Percentiles rank a stretch among this genome's conserved stretches.
phyloP scores from a whole-genome alignment of 2,329 filamentous ascomycete genomes.

The Neoarthrinium moseri region DNA sequence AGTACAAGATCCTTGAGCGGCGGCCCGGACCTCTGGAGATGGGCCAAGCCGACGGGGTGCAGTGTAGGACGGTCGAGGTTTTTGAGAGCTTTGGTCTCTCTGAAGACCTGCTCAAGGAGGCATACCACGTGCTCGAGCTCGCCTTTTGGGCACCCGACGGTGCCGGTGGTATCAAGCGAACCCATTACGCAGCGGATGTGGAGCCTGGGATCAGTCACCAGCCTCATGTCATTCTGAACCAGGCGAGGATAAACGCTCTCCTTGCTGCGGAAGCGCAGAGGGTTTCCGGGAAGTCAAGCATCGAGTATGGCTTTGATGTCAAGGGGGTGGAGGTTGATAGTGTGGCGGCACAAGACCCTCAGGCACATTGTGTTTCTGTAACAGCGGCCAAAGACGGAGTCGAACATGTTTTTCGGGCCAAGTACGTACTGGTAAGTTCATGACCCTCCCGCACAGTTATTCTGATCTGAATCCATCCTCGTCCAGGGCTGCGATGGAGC shows the following conservation, averaged over 20 bases:
- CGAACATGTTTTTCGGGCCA: conserved; percentile 40
- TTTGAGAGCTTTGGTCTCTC: conserved; percentile 59
- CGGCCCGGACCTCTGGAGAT: conserved; percentile 51
- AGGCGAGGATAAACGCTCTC: conserved; percentile 52
- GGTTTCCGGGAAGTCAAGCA: conserved; percentile 34
- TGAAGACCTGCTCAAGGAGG: conserved; percentile 52
- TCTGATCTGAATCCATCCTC: no score
- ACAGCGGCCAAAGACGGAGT: conserved; percentile 38
- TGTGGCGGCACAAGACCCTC: conserved; percentile 28
- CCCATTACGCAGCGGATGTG: conserved; percentile 51
- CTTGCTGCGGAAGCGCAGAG: conserved; percentile 51
- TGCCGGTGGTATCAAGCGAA: conserved; percentile 39
- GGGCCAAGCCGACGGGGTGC: conserved; percentile 64
- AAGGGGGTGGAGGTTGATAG: conserved; percentile 49
- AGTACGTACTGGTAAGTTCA: conserved; percentile 49
- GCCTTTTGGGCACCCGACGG: conserved; percentile 50
- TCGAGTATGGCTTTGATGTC: conserved; percentile 56
- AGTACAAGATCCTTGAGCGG: conserved; percentile 57
- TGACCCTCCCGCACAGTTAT: no score
- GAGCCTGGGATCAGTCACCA: conserved; percentile 50
- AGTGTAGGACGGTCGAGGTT: conserved; percentile 60
- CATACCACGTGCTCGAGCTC: conserved; percentile 57
- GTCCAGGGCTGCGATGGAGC: conserved; percentile 44
- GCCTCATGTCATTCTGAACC: conserved; percentile 57
- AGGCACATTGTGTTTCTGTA: conserved; percentile 43